Evolutionary conservation across 768 basidiomycete genomes (phyloP).

Genomic region (Coprinopsis marcescibilis): DNA sequence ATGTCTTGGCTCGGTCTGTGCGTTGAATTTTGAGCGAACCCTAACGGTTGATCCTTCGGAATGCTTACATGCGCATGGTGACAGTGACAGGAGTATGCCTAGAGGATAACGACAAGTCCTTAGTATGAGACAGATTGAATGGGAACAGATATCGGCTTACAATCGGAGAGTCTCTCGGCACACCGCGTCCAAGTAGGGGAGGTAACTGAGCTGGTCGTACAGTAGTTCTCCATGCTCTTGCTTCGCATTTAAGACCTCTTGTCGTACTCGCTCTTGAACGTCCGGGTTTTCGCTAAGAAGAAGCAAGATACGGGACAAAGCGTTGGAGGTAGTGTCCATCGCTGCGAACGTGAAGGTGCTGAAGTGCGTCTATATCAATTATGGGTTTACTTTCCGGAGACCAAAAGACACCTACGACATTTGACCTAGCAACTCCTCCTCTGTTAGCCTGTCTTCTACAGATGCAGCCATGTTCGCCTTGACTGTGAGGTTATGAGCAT

Average conservation of each 20-base stretch:
- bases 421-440: slow-evolving; percentile 36
- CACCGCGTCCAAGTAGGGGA: slow-evolving; percentile 36
- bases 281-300: slow-evolving; percentile 29
- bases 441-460: slow-evolving; percentile 24
- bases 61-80: background rate
- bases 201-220: slow-evolving; percentile 31
- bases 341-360: slow-evolving; percentile 37
- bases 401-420: too few species aligned
- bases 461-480: slow-evolving; percentile 30
- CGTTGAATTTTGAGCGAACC: background rate
- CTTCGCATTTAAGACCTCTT: slow-evolving; percentile 27
- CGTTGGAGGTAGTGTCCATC: slow-evolving; percentile 37
- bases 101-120: background rate
- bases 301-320: slow-evolving; percentile 28
- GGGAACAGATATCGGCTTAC: slow-evolving; percentile 15
- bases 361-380: too few species aligned
- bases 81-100: slow-evolving; percentile 6
- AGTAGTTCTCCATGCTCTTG: slow-evolving; percentile 19
- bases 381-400: too few species aligned
- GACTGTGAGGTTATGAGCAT: slow-evolving; percentile 22
- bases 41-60: background rate
- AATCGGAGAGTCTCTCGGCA: slow-evolving; percentile 35
- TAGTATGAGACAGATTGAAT: background rate
- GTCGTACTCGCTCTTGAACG: slow-evolving; percentile 31
- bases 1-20: slow-evolving; percentile 15